Base-by-base conservation (phyloP, 108 stramenopile genomes). In the Discostella pseudostelligera region DNA sequence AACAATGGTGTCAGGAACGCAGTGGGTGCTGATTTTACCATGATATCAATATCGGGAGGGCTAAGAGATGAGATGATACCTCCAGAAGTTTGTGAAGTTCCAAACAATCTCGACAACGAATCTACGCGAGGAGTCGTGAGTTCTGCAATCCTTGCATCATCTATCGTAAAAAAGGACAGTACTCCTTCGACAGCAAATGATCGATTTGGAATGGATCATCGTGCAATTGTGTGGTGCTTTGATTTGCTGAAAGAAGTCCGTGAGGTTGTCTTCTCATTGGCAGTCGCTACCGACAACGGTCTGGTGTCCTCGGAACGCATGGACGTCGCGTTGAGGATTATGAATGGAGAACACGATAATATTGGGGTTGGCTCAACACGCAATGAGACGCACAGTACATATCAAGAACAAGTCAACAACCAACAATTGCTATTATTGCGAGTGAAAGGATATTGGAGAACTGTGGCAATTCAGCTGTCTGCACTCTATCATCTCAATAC, bases 161-260 rank as follows among this genome's bases (percentile, higher is more conserved):
- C 67, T 13, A 42, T 68, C 3, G 22, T 59, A 37, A 51, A 37
- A 29, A 63, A 32, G 39, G 20, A 42, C 24, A 45, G 39, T 17
- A 14, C 12, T 29, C 5, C 42, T 13, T 16, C 16, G 9, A 24
- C 43, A 11, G 12, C 9, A 11, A 39, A 65, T 5, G 39, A 69
- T 16, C 13, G 25, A 12, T 75, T 85, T 49, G 91, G 91, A 19
- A 88, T 88, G 86, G 91, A 93, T 65, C 88, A 93, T 71, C 74
- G 79, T 47, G 85, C 87, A 8, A 88, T 89, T 53, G 86, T 86
- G n/a, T 93, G 88, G 91, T 93, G 91, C 60, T 81, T 85, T 59
- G 77, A 83, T 61, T 47, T 89, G 11, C 62, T 93, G 8, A 59
- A 54, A 7, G 39, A 59, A 37, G 82, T 88, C 9, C 84, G 87